A percentile compares a stretch with the other conserved stretches of the same genome.
phyloP scores from a whole-genome alignment of 495 filamentous ascomycete species.

The Xylaria palmicola region DNA sequence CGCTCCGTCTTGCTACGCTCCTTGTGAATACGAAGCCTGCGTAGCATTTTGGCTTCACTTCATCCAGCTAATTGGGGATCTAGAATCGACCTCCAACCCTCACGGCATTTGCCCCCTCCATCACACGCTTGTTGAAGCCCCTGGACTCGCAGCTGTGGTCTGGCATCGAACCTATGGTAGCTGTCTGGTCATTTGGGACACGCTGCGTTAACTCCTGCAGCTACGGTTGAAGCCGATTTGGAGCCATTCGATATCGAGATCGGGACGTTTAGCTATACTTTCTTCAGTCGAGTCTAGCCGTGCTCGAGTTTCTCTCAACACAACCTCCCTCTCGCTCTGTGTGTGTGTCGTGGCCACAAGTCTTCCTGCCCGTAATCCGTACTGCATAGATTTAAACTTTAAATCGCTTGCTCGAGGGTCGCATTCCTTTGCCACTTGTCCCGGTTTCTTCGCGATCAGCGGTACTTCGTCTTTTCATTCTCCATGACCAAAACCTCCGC shows the following conservation, averaged over 20 bases:
- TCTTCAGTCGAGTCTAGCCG: background rate
- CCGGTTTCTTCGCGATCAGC: no score
- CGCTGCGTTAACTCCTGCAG: background rate
- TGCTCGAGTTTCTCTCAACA: background rate
- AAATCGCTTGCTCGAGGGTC: background rate
- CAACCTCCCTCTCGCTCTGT: background rate
- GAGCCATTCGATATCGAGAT: background rate
- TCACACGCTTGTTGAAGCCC: background rate
- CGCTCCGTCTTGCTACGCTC: background rate
- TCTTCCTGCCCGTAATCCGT: background rate
- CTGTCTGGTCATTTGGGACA: background rate
- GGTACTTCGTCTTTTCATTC: background rate
- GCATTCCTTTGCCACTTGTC: background rate
- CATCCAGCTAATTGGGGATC: background rate
- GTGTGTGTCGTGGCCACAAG: background rate
- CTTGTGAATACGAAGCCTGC: background rate
- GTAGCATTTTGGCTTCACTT: background rate
- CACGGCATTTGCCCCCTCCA: background rate
- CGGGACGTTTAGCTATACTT: background rate
- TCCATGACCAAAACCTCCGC: background rate
- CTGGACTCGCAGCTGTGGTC: background rate
- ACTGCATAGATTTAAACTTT: background rate
- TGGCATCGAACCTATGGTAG: background rate
- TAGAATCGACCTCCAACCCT: background rate
- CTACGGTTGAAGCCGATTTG: background rate